Conservation (phyloP, 2,329 filamentous ascomycete genomes). For the Apiospora sp. region DNA sequence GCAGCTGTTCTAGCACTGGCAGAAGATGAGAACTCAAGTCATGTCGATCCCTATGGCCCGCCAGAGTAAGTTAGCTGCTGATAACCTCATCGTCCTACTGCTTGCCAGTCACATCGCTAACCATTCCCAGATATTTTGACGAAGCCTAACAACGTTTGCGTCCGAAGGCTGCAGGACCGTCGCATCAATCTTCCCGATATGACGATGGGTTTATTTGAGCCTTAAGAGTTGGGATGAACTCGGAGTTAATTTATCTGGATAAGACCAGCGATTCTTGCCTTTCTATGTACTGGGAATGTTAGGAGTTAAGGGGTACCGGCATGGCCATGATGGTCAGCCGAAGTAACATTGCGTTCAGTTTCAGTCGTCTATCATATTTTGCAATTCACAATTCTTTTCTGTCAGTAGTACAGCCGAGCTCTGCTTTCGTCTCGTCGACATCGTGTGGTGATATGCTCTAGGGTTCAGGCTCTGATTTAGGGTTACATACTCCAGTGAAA, state of each 20-base stretch:
- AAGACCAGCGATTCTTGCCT: background rate
- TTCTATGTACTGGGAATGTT: background rate
- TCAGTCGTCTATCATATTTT: background rate
- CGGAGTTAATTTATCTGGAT: background rate
- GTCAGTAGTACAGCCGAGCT: background rate
- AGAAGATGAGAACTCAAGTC: slow-evolving; percentile 36
- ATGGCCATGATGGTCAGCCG: background rate
- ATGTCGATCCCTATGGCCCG: slow-evolving; percentile 37
- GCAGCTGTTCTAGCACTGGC: slow-evolving; percentile 41
- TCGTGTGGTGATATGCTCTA: background rate
- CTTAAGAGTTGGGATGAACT: background rate
- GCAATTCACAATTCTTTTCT: background rate
- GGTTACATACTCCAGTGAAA: background rate
- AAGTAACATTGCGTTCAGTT: background rate
- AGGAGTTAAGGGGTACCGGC: background rate
- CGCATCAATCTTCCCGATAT: background rate
- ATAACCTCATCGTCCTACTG: background rate
- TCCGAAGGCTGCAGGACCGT: background rate
- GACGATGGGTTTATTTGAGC: background rate
- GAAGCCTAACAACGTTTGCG: slow-evolving; percentile 35
- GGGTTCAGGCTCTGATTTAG: too few species aligned
- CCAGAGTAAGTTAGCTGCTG: slow-evolving; percentile 36
- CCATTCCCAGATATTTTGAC: slow-evolving; percentile 37
- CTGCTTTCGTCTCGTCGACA: background rate
- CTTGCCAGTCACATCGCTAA: slow-evolving; percentile 25